Evolutionary conservation across 306 rosid species (phyloP).

Genomic region (Medicago ruthenica): DNA sequence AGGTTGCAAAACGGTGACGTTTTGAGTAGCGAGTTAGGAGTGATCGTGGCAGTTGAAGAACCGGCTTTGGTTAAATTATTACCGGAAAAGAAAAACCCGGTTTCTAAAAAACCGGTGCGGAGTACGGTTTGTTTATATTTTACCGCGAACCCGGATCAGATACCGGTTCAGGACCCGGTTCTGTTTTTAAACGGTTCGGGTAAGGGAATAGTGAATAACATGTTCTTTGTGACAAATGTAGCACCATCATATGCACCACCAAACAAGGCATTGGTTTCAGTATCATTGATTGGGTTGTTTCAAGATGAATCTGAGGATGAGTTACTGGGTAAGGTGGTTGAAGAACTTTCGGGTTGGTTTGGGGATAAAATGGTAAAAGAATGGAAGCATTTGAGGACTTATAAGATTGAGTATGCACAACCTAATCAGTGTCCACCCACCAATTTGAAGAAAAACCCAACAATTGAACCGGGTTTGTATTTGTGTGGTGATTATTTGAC

Average conservation of each 20-base stretch:
- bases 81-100: conserved; percentile 46
- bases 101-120: conserved; percentile 55
- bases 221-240: conserved; percentile 90
- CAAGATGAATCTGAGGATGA: conserved; percentile 54
- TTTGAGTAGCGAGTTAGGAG: conserved; percentile 67
- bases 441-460: conserved; percentile 57
- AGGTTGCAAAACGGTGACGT: conserved; percentile 68
- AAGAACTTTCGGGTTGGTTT: conserved; percentile 75
- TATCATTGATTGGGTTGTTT: conserved; percentile 67
- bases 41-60: conserved; percentile 79
- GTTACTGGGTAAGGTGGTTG: conserved; percentile 53
- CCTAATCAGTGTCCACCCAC: conserved; percentile 87
- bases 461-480: conserved; percentile 61
- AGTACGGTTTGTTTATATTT: conserved; percentile 81
- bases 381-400: conserved; percentile 78
- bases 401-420: conserved; percentile 75
- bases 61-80: conserved; percentile 58
- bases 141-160: conserved; percentile 45
- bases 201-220: conserved; percentile 80
- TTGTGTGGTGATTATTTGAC: conserved; percentile 82
- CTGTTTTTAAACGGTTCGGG: conserved; percentile 83
- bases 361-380: conserved; percentile 51
- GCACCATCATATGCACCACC: conserved; percentile 79
- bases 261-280: conserved; percentile 63
- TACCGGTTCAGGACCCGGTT: conserved; percentile 66